phyloP scores from a whole-genome alignment of 2,329 filamentous ascomycete species.

The Ophiostoma sp. region DNA sequence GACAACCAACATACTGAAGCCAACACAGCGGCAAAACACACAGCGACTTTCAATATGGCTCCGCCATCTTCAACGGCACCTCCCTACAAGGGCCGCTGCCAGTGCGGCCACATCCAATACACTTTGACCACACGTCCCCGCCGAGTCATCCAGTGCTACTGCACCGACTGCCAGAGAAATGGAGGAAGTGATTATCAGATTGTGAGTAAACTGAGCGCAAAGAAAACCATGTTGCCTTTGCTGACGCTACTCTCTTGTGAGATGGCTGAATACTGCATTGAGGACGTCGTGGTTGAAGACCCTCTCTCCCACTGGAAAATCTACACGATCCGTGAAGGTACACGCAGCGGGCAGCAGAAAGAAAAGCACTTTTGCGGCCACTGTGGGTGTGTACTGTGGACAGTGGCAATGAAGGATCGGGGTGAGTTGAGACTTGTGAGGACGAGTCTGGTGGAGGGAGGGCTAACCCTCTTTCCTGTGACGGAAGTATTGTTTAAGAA shows the following conservation, averaged over 20 bases:
- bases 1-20: neutral
- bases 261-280: slow-evolving; percentile 30
- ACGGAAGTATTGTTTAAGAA: slow-evolving; percentile 26
- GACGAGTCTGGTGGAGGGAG: slow-evolving; percentile 29
- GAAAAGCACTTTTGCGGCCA: slow-evolving; percentile 32
- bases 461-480: slow-evolving; percentile 27
- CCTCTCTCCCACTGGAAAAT: slow-evolving; percentile 28
- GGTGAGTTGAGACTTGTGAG: slow-evolving; percentile 30
- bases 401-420: slow-evolving; percentile 29
- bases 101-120: slow-evolving; percentile 31
- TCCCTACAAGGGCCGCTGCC: slow-evolving; percentile 28
- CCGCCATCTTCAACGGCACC: neutral
- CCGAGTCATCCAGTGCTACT: slow-evolving; percentile 30
- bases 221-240: neutral
- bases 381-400: slow-evolving; percentile 32
- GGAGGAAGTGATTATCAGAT: slow-evolving; percentile 30
- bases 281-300: slow-evolving; percentile 30
- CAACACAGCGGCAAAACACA: neutral
- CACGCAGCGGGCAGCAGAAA: slow-evolving; percentile 30
- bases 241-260: neutral
- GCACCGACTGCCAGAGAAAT: slow-evolving; percentile 30
- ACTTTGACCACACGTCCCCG: slow-evolving; percentile 28
- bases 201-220: slow-evolving; percentile 17
- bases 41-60: neutral
- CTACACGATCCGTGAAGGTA: slow-evolving; percentile 30